Conservation (phyloP, 805 yeast species). For the Sugiyamaella lignohabitans region DNA sequence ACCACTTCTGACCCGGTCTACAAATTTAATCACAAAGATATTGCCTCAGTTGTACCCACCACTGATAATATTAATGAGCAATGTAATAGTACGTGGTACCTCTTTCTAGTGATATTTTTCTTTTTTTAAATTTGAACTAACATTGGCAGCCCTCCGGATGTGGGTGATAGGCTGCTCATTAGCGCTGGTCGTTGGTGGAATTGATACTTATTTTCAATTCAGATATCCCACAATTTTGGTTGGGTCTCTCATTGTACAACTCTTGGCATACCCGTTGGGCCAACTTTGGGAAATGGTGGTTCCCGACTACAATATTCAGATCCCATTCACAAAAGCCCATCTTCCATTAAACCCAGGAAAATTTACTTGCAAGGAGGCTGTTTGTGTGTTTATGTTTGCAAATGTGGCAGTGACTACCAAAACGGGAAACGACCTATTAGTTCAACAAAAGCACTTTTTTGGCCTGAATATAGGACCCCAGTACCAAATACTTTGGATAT, state of each 20-base stretch:
- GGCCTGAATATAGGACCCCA: slow-evolving; percentile 14
- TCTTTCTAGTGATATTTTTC: not conserved
- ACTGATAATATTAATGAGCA: slow-evolving; percentile 5
- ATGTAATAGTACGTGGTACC: slow-evolving; percentile 8
- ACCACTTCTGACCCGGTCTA: too few species aligned
- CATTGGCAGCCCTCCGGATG: slow-evolving; percentile 6
- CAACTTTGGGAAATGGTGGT: slow-evolving; percentile 14
- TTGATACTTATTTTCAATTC: slow-evolving; percentile 40
- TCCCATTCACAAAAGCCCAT: not conserved
- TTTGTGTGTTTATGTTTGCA: slow-evolving; percentile 44
- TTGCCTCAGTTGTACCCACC: slow-evolving; percentile 10
- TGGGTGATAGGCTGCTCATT: slow-evolving; percentile 4
- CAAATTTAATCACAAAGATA: slow-evolving; percentile 8
- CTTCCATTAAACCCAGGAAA: slow-evolving; percentile 54
- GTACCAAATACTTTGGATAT: slow-evolving; percentile 40
- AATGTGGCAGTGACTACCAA: slow-evolving; percentile 38
- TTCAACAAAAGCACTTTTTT: slow-evolving; percentile 14
- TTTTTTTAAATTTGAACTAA: not conserved
- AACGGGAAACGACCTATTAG: slow-evolving; percentile 11
- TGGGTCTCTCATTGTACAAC: slow-evolving; percentile 46
- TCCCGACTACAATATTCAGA: slow-evolving; percentile 27
- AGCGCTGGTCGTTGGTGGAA: slow-evolving; percentile 6
- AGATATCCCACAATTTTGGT: slow-evolving; percentile 47
- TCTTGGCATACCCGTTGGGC: slow-evolving; percentile 56
- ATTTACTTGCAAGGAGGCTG: slow-evolving; percentile 54